Evolutionary conservation across 2,329 filamentous ascomycete genomes (phyloP).

Genomic region (Cercospora berteroae): DNA sequence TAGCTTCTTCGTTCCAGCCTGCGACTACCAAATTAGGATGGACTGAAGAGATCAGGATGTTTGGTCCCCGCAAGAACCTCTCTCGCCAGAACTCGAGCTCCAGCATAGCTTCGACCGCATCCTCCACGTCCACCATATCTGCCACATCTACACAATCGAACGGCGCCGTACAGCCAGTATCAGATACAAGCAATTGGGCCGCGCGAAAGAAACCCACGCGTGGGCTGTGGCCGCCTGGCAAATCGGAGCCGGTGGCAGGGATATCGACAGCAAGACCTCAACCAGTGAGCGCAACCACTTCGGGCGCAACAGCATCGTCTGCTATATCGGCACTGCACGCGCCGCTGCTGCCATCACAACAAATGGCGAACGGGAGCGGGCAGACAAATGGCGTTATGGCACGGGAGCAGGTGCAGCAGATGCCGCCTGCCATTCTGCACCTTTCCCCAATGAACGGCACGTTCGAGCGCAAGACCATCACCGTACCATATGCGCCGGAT

Average conservation of each 20-base stretch:
- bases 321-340: conserved; percentile 64
- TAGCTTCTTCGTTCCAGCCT: conserved; percentile 63
- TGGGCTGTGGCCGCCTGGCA: conserved; percentile 64
- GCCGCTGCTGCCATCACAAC: conserved; percentile 66
- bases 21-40: conserved; percentile 52
- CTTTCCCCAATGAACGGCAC: conserved; percentile 90
- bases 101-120: conserved; percentile 65
- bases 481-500: conserved; percentile 90
- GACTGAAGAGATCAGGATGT: conserved; percentile 80
- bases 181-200: conserved; percentile 42
- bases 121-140: conserved; percentile 65
- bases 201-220: conserved; percentile 52
- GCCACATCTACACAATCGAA: conserved; percentile 56
- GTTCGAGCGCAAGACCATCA: conserved; percentile 95
- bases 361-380: conserved; percentile 59
- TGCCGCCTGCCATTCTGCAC: conserved; percentile 73
- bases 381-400: conserved; percentile 56
- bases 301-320: conserved; percentile 59
- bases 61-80: conserved; percentile 74
- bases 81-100: conserved; percentile 90
- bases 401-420: conserved; percentile 49
- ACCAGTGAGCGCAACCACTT: conserved; percentile 57
- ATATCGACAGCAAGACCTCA: conserved; percentile 62
- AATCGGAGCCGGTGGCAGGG: conserved; percentile 64
- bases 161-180: conserved; percentile 43